phyloP scores from a whole-genome alignment of 2,329 filamentous ascomycete genomes.

The Diaporthe ilicicola region DNA sequence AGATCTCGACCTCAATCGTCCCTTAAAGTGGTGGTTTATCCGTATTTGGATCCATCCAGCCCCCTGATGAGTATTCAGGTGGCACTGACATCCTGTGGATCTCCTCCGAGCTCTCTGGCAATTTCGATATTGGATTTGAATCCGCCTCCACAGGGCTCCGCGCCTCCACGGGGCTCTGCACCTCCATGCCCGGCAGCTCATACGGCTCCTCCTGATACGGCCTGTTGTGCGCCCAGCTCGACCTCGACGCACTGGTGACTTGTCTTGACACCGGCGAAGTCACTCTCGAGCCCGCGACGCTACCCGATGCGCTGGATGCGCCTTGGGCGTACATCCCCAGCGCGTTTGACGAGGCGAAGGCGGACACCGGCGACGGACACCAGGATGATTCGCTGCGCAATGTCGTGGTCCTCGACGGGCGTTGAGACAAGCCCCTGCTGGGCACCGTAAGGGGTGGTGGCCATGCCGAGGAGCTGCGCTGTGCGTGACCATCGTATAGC shows the following conservation, averaged over 20 bases:
- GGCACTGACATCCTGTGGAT: background rate
- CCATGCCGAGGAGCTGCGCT: slow-evolving; percentile 1
- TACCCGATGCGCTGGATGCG: background rate
- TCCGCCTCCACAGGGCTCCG: slow-evolving; percentile 20
- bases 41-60: slow-evolving; percentile 25
- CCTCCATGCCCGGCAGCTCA: slow-evolving; percentile 24
- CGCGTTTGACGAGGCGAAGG: slow-evolving; percentile 1
- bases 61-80: slow-evolving; percentile 10
- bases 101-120: background rate
- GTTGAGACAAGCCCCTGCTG: background rate
- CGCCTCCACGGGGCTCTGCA: background rate
- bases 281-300: background rate
- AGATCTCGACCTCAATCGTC: background rate
- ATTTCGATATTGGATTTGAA: background rate
- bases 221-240: slow-evolving; percentile 26
- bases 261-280: slow-evolving; percentile 19
- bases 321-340: slow-evolving; percentile 9
- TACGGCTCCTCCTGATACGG: slow-evolving; percentile 15
- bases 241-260: background rate
- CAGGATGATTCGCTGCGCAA: slow-evolving; percentile 19
- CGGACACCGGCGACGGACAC: slow-evolving; percentile 26
- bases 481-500: background rate
- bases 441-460: slow-evolving; percentile 13
- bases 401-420: background rate
- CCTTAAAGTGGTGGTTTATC: slow-evolving; percentile 22